Evolutionary conservation across 73 alveolate species (phyloP), one percentile per base, ranked within the genome.

Genomic region (Paramecium bursaria): DNA sequence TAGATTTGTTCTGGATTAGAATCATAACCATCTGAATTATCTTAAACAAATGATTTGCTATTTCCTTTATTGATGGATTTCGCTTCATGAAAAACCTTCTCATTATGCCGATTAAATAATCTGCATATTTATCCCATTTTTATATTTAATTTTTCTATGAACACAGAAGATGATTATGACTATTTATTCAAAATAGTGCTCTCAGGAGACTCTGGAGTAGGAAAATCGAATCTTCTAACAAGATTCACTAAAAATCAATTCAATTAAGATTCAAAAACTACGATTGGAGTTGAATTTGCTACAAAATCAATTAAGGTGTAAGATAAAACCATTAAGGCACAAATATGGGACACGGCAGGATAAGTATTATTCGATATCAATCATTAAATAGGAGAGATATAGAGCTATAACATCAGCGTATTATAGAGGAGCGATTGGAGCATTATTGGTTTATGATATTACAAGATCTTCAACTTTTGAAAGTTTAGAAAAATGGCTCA

Each of bases 311-410:
- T 91, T 21, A 73, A 51, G 22, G 61, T 87, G 1, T 87, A 51
- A 26, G 86, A 74, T 9, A 86, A 88, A 54, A 35, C 51, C 13
- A 55, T 86, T 10, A 92, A 90, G 35, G 95, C 93, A 25, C 39
- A 92, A 21, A 92, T 92, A 19, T 92, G 97, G 95, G 97, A 92
- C 49, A 92, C 97, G 15, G 97, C 97, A 15, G 97, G 97, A 6
- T 82, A 92, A 29, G 82, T 67, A 67, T 39, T 6, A n/a, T 35
- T 13, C 10, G 11, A 3, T 30, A 5, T 39, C 13, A 29, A n/a
- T n/a, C 21, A n/a, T 7, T 25, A 4, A 0, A 25, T 35, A 67
- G 75, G 97, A 92, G 74, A 55, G 97, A 50, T 92, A 76, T 50
- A 48, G 91, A 31, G 90, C 95, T 0, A 86, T 92, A 13, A 86